phyloP scores from a whole-genome alignment of 192 early-diverging fungal genomes.

The Coemansia sp. region DNA sequence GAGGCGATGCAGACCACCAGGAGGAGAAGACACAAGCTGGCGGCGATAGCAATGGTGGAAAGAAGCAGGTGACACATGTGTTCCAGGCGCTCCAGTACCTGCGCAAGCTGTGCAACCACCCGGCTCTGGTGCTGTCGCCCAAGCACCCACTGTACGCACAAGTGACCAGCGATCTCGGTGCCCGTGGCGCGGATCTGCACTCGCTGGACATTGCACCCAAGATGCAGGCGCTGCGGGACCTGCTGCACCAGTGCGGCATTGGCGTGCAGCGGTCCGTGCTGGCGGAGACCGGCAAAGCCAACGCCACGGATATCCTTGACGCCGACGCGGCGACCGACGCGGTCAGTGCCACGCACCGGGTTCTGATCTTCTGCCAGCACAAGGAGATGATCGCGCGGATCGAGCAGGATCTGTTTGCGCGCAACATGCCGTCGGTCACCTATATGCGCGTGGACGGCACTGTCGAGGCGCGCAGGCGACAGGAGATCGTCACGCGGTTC shows the following conservation, averaged over 20 bases:
- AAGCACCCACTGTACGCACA: conserved; percentile 81
- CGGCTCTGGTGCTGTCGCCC: conserved; percentile 83
- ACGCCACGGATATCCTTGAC: conserved; percentile 5
- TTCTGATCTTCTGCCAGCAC: conserved; percentile 95
- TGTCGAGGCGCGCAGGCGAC: conserved; percentile 77
- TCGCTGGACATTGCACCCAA: conserved; percentile 74
- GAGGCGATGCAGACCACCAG: not conserved
- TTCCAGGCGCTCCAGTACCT: conserved; percentile 99
- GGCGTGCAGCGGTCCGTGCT: conserved; percentile 55
- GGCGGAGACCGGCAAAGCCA: not conserved
- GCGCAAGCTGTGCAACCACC: conserved; percentile 94
- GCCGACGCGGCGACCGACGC: conserved; percentile 55
- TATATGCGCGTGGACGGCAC: conserved; percentile 94
- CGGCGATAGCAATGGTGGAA: not conserved
- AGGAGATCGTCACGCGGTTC: conserved; percentile 91
- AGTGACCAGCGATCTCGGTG: conserved; percentile 63
- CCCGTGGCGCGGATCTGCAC: conserved; percentile 54
- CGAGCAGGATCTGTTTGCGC: conserved; percentile 83
- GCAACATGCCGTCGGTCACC: conserved; percentile 82
- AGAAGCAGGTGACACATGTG: conserved; percentile 71
- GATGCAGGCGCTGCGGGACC: conserved; percentile 82
- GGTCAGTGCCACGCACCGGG: conserved; percentile 82
- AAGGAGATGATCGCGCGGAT: conserved; percentile 97
- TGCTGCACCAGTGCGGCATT: conserved; percentile 94
- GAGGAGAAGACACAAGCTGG: too few species aligned